Evolutionary conservation across 202 grass and related monocot genomes (phyloP), one percentile per base, ranked within the genome.

Genomic region (Cymbopogon flexuosus): DNA sequence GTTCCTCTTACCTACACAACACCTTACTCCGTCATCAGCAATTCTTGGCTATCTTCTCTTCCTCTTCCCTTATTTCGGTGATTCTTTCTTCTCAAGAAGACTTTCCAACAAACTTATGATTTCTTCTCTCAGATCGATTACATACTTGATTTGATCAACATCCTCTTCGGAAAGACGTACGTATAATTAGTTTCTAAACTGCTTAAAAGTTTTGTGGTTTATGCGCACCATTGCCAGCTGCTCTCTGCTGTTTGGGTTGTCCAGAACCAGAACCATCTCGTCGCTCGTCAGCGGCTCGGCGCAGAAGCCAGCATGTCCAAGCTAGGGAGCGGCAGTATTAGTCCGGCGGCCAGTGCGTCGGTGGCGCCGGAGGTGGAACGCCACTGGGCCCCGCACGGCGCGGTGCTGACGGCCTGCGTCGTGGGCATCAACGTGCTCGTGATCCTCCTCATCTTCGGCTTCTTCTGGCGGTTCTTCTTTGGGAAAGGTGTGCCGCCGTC

Each of bases 341-440:
- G 2, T 9, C 35, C 36, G 0, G 36, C 68, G 2, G 10, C 22
- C 13, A 8, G 39, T 34, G 8, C 30, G 59, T 9, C 75, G 67
- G 10, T 65, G 67, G 31, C 40, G 61, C 15, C 66, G 40, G 29
- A 52, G 58, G 43, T n/a, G 77, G 65, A 2, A 74, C 65, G 21
- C 21, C 82, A 78, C 76, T 86, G 82, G 80, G 69, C 75, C 4
- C 62, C 63, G 1, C 92, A 86, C 34, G 71, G 79, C n/a, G 54
- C 56, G 6, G 31, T 76, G 57, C 41, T 78, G 52, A 84, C 84
- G 43, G 79, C 67, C 36, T 75, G 78, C 73, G 64, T 93, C 39
- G 80, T 94, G 64, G 45, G 39, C 39, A 1, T 92, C 45, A 91
- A 93, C 83, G 2, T 92, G 65, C 85, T 97, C 47, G 52, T 97